Base-by-base conservation (phyloP, 495 filamentous ascomycete species). In the Hypoxylon perforatum region DNA sequence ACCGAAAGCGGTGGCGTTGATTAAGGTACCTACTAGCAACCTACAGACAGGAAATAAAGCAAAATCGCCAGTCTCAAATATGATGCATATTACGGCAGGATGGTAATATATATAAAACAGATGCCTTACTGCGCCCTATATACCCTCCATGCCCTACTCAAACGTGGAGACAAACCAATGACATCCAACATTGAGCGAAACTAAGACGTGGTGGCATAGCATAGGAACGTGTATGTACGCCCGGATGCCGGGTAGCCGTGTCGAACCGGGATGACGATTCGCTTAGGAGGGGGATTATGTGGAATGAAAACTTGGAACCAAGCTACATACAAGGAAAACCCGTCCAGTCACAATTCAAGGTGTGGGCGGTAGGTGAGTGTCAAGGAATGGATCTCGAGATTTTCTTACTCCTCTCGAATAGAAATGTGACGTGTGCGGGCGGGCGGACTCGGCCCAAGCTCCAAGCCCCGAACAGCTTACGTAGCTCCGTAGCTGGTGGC, bases 381-480 rank as follows among this genome's bases (percentile, higher is more conserved):
- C 39, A 33, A 38, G 35, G 22, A 19, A 57, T 58, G 47, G 39
- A 64, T 58, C 38, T 64, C 18, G 28, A 53, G 44, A 42, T 65
- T n/a, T n/a, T 4, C 42, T 18, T 22, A 33, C 19, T 30, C 15
- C 30, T 52, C 11, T 10, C 35, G 10, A 38, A 10, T 38, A 50
- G 36, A 36, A 50, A 66, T 50, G 63, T 66, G 63, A 66, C 63
- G 63, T 66, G 56, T 12, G 39, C 39, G 8, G 39, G 39, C 23
- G 39, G 35, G 39, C 25, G 36, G 30, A 60, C 14, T 41, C 25
- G 33, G 10, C 45, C 49, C 22, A 17, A 61, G 39, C 55, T 41
- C 39, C 25, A 55, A n/a, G 39, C n/a, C 5, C 25, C 19, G 10
- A 52, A 7, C 64, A 54, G 33, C 53, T 19, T 17, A 68, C 23